Conservation (phyloP, 768 basidiomycete genomes). For the Pleurotus tuoliensis region DNA sequence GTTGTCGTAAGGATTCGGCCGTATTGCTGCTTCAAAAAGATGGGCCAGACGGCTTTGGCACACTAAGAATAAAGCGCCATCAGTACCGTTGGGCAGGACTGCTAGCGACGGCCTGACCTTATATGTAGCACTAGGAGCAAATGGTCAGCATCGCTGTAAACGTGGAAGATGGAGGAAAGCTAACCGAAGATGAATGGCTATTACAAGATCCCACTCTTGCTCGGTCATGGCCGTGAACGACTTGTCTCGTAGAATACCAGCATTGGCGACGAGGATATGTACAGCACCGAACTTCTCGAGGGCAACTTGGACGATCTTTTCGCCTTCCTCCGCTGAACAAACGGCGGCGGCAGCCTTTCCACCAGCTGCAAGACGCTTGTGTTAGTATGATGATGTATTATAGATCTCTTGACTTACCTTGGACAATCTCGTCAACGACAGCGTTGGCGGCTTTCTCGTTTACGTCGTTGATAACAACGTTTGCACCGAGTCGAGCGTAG, state of each 20-base stretch:
- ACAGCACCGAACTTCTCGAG: slow-evolving; percentile 84
- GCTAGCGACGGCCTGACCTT: slow-evolving; percentile 44
- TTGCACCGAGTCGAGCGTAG: slow-evolving; percentile 91
- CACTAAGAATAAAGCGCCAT: slow-evolving; percentile 43
- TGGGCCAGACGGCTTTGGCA: slow-evolving; percentile 91
- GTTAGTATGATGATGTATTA: not conserved
- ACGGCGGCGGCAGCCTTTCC: slow-evolving; percentile 84
- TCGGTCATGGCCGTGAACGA: slow-evolving; percentile 87
- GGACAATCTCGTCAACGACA: slow-evolving; percentile 84
- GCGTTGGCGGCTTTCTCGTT: slow-evolving; percentile 77
- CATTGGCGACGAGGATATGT: slow-evolving; percentile 88
- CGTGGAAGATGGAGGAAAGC: slow-evolving; percentile 9
- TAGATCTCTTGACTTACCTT: slow-evolving; percentile 41
- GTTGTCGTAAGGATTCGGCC: slow-evolving; percentile 94
- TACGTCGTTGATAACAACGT: slow-evolving; percentile 95
- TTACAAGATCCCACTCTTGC: slow-evolving; percentile 91
- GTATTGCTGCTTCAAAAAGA: slow-evolving; percentile 95
- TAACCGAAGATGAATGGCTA: slow-evolving; percentile 78
- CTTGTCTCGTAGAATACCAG: slow-evolving; percentile 92
- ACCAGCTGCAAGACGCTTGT: slow-evolving; percentile 50
- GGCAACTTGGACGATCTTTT: slow-evolving; percentile 82
- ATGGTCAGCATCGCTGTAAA: slow-evolving; percentile 4
- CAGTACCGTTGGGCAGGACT: no score
- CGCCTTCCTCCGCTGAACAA: slow-evolving; percentile 89
- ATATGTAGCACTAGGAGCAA: slow-evolving; percentile 67